Evolutionary conservation across 352 stramenopile genomes (phyloP).

Genomic region (Thraustotheca clavata): DNA sequence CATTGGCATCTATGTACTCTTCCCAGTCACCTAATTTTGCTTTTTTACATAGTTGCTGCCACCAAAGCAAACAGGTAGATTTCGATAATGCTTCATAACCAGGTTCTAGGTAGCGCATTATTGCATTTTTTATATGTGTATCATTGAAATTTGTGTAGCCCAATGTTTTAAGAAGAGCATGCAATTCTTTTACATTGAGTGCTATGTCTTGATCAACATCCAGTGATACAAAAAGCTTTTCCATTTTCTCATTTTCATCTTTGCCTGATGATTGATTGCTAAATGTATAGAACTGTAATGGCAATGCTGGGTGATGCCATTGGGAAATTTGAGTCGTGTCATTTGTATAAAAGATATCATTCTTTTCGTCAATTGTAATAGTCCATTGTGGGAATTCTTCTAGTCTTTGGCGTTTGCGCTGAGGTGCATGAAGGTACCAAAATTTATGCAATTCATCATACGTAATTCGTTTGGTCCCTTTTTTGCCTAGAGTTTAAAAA

Average conservation of each 20-base stretch:
- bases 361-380: neutral
- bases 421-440: conserved; percentile 10
- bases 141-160: conserved; percentile 6
- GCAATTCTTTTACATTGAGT: neutral
- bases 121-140: neutral
- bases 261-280: neutral
- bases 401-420: neutral
- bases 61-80: conserved; percentile 28
- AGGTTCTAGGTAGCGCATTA: neutral
- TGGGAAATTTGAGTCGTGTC: neutral
- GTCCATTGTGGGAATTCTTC: conserved; percentile 6
- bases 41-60: conserved; percentile 34
- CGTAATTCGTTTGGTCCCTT: neutral
- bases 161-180: neutral
- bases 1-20: conserved; percentile 33
- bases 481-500: neutral
- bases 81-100: neutral
- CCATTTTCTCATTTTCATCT: neutral
- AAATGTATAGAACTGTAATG: neutral
- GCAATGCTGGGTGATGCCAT: neutral
- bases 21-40: conserved; percentile 49
- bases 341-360: neutral
- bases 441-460: conserved; percentile 5
- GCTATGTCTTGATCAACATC: neutral
- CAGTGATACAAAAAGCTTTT: neutral